Evolutionary conservation across 1,139 yeast species (phyloP).

Genomic region (Suhomyces wounanorum): DNA sequence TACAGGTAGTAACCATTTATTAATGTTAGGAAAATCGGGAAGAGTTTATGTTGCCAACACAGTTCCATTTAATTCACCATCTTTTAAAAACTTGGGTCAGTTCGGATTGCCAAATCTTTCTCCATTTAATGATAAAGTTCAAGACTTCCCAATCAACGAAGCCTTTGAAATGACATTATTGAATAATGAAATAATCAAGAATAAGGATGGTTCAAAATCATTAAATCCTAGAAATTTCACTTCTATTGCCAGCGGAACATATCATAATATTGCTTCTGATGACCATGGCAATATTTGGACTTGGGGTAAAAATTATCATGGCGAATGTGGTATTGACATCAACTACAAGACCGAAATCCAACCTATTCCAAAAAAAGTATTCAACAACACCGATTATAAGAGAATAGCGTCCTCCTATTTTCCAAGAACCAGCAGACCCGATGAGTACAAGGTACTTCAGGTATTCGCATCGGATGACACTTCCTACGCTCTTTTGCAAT

Average conservation of each 20-base stretch:
- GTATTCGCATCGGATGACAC: conserved; percentile 72
- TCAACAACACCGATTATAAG: conserved; percentile 25
- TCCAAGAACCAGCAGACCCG: conserved; percentile 4
- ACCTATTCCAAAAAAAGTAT: conserved; percentile 65
- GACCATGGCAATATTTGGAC: conserved; percentile 66
- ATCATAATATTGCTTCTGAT: conserved; percentile 72
- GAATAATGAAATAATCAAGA: conserved; percentile 34
- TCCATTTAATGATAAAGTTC: conserved; percentile 42
- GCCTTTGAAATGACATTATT: conserved; percentile 39
- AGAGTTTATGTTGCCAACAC: conserved; percentile 60
- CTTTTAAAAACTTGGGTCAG: conserved; percentile 64
- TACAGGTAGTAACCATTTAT: conserved; percentile 68
- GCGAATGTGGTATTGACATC: conserved; percentile 80
- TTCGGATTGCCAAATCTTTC: conserved; percentile 76
- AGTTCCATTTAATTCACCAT: conserved; percentile 24
- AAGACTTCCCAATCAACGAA: conserved; percentile 27
- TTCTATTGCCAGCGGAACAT: conserved; percentile 70
- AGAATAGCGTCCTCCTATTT: conserved; percentile 14
- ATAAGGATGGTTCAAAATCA: conserved; percentile 24
- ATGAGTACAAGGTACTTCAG: conserved; percentile 33
- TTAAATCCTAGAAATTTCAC: conserved; percentile 48
- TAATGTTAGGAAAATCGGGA: conserved; percentile 63
- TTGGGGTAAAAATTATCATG: conserved; percentile 82
- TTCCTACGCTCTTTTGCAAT: conserved; percentile 53
- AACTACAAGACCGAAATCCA: conserved; percentile 64